These are phyloP conservation scores for Macrotyloma uniflorum DNA, from an alignment of 306 rosid genomes.

Conservation along the genomic window DNA sequence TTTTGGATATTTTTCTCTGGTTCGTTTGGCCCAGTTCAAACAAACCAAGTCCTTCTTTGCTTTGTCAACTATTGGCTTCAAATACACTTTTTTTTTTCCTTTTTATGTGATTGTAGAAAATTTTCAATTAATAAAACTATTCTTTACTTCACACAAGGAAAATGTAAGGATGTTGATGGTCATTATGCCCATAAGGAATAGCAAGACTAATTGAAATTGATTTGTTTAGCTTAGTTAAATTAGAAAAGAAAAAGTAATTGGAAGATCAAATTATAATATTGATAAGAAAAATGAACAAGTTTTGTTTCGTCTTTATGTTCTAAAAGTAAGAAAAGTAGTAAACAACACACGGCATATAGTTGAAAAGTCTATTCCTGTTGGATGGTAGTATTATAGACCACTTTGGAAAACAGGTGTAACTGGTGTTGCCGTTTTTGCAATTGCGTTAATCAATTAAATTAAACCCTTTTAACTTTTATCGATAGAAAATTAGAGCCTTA, in stretches of 20 bases:
- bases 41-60: not conserved
- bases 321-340: not conserved
- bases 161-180: not conserved
- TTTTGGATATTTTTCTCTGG: constrained; percentile 15
- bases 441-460: not conserved
- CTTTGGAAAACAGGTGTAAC: not conserved
- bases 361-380: not conserved
- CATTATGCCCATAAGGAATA: not conserved
- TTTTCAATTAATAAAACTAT: not conserved
- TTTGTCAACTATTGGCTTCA: constrained; percentile 20
- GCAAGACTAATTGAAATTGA: not conserved
- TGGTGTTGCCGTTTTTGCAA: not conserved
- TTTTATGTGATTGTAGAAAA: not conserved
- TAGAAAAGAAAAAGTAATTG: too few relatives aligned
- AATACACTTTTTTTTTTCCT: constrained; percentile 4
- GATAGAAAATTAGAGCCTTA: constrained; percentile 7
- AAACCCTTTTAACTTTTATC: not conserved
- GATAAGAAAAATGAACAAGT: not conserved
- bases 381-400: not conserved
- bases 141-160: not conserved
- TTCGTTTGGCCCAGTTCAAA: constrained; percentile 6
- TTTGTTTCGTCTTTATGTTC: not conserved
- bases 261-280: too few relatives aligned
- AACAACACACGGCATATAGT: not conserved
- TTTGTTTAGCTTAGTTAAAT: not conserved